Base-by-base conservation (phyloP, 2,329 filamentous ascomycete genomes). In the Uncinocarpus reesii region DNA sequence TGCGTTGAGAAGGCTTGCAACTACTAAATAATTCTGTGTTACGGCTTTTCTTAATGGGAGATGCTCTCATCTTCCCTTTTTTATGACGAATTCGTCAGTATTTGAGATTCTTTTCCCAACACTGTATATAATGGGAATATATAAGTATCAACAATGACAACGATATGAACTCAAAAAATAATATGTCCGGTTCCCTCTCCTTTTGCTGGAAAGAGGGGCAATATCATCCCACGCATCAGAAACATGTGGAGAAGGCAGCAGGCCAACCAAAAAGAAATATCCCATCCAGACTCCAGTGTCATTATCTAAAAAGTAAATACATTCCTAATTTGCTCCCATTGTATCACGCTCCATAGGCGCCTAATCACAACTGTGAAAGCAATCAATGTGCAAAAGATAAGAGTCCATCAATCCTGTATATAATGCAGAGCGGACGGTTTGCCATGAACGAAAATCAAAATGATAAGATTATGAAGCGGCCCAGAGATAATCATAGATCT, bases 1-100 rank as follows among this genome's bases (percentile, higher is more conserved):
- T 50, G 48, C 48, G 35, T n/a, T 10, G 13, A 45, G 11, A 46
- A 38, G 28, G 48, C 13, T 41, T 50, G 48, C 48, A 26, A 37
- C 15, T 45, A 26, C 16, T 50, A 50, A 31, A 26, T 20, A 31
- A 13, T 2, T 24, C 7, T 11, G n/a, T 26, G 32, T 36, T n/a
- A 38, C 34, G 23, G 38, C 20, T 37, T 37, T 29, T 47, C 10
- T 28, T 15, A 23, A 20, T 26, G 13, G 34, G n/a, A 47, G 32
- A 6, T 36, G 21, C 11, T 15, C 29, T 29, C 3, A 26, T 18
- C 13, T 23, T 23, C 18, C 7, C 18, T 11, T 28, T 11, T 28
- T 15, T 6, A 28, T 29, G 24, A 26, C 20, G 23, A 23, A 16
- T n/a, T 32, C 15, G 21, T 26, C 11, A 31, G 15, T 32, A 32